A percentile compares a stretch with the other conserved stretches of the same genome.
Evolutionary conservation across 2,329 filamentous ascomycete genomes (phyloP).

Genomic region (Didymella sp.): DNA sequence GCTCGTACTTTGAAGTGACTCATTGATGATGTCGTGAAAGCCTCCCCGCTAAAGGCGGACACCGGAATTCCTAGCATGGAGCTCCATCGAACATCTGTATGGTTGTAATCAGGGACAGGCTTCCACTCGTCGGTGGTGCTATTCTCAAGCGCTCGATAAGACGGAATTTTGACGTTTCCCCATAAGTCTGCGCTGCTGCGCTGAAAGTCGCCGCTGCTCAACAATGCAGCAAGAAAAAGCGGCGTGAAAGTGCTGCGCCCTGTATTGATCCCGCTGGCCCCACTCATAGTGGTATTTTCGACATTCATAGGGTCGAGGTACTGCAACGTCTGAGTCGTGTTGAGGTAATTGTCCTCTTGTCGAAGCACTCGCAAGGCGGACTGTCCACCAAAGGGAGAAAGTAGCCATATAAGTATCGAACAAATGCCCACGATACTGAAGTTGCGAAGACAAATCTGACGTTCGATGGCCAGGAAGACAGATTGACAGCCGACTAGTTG

Average conservation of each 20-base stretch:
- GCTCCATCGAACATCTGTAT: slow-evolving; percentile 30
- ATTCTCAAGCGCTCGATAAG: slow-evolving; percentile 32
- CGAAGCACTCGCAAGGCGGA: slow-evolving; percentile 37
- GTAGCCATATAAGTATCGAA: slow-evolving; percentile 35
- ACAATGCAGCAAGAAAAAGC: slow-evolving; percentile 33
- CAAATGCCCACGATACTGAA: slow-evolving; percentile 35
- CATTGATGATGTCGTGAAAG: slow-evolving; percentile 2
- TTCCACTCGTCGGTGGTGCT: slow-evolving; percentile 32
- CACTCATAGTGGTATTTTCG: slow-evolving; percentile 18
- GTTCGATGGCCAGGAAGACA: slow-evolving; percentile 41
- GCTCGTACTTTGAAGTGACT: slow-evolving; percentile 34
- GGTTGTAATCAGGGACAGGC: slow-evolving; percentile 7
- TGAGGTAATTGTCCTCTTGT: slow-evolving; percentile 22
- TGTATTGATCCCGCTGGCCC: slow-evolving; percentile 21
- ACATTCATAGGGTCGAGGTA: slow-evolving; percentile 30
- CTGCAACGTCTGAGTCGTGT: slow-evolving; percentile 21
- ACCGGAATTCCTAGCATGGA: slow-evolving; percentile 40
- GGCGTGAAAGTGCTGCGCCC: slow-evolving; percentile 31
- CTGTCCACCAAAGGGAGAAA: slow-evolving; percentile 42
- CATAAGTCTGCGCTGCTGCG: slow-evolving; percentile 35
- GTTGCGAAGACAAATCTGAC: slow-evolving; percentile 35
- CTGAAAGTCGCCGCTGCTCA: slow-evolving; percentile 35
- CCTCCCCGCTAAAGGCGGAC: slow-evolving; percentile 1
- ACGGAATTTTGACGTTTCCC: slow-evolving; percentile 40
- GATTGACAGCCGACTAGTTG: slow-evolving; percentile 41